These are phyloP conservation scores for Thraustochytrium striatum DNA, from an alignment of 352 stramenopile species.

Conservation along the genomic window DNA sequence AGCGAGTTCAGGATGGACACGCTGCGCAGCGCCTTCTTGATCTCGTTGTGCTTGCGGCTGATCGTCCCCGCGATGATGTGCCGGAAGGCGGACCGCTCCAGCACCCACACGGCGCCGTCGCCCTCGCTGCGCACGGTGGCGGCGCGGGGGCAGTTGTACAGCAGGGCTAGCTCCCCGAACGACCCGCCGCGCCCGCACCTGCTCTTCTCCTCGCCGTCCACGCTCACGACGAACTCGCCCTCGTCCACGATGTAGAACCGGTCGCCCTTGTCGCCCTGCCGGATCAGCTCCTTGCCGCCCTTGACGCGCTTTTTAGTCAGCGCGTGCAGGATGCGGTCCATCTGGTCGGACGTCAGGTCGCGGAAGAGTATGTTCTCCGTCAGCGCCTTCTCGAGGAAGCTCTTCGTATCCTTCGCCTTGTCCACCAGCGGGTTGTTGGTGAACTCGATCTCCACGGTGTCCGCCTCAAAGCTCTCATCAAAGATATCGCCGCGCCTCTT, in stretches of 20 bases:
- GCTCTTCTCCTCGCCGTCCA: slow-evolving; percentile 32
- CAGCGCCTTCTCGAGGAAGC: not conserved
- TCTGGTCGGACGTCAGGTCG: slow-evolving; percentile 37
- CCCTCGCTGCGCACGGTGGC: slow-evolving; percentile 85
- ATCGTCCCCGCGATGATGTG: slow-evolving; percentile 80
- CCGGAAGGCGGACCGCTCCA: slow-evolving; percentile 84
- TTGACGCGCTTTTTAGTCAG: slow-evolving; percentile 5
- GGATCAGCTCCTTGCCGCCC: slow-evolving; percentile 64
- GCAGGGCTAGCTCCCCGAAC: slow-evolving; percentile 85
- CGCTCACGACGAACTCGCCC: slow-evolving; percentile 30
- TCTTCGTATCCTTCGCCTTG: slow-evolving; percentile 3
- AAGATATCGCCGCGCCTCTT: slow-evolving; percentile 42
- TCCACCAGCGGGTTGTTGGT: not conserved
- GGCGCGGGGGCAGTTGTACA: slow-evolving; percentile 91
- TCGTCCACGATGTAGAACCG: slow-evolving; percentile 79
- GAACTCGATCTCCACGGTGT: slow-evolving; percentile 5
- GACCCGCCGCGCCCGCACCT: slow-evolving; percentile 17
- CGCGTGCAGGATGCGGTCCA: slow-evolving; percentile 36
- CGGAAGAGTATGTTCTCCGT: slow-evolving; percentile 41
- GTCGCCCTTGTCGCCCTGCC: slow-evolving; percentile 80
- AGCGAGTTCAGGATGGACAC: slow-evolving; percentile 83
- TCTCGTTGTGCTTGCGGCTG: slow-evolving; percentile 63
- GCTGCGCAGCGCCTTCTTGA: slow-evolving; percentile 78
- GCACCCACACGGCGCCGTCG: slow-evolving; percentile 79
- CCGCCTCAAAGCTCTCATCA: slow-evolving; percentile 31